phyloP scores from a whole-genome alignment of 2,329 filamentous ascomycete genomes.

The Chalaropsis ovoidea region DNA sequence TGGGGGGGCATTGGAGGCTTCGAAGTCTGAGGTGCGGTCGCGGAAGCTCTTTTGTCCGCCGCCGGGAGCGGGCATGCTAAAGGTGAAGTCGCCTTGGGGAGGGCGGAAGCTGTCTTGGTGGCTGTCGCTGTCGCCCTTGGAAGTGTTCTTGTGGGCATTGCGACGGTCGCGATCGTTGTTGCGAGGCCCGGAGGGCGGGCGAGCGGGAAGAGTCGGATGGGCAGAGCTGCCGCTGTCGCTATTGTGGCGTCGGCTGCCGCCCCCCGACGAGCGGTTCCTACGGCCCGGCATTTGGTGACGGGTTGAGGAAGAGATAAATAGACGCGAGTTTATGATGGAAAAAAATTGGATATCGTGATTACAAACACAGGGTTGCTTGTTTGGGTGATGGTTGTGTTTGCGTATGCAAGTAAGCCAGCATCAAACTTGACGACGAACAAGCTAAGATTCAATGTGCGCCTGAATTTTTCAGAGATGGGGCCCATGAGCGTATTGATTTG shows the following conservation, averaged over 20 bases:
- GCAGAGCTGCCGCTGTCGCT: slow-evolving; percentile 49
- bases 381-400: too few species aligned
- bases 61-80: slow-evolving; percentile 43
- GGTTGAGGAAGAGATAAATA: not conserved
- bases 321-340: not conserved
- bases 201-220: slow-evolving; percentile 5
- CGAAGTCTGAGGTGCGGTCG: slow-evolving; percentile 27
- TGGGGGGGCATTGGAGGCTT: slow-evolving; percentile 23
- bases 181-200: slow-evolving; percentile 17
- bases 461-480: slow-evolving; percentile 2
- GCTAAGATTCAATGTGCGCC: not conserved
- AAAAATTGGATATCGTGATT: not conserved
- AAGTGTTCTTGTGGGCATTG: not conserved
- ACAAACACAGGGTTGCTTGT: not conserved
- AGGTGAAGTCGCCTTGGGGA: slow-evolving; percentile 45
- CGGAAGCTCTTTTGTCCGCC: slow-evolving; percentile 33
- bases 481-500: not conserved
- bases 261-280: slow-evolving; percentile 9
- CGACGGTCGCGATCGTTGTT: slow-evolving; percentile 17
- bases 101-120: slow-evolving; percentile 28
- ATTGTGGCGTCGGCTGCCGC: slow-evolving; percentile 20
- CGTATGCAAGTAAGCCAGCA: too few species aligned
- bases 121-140: slow-evolving; percentile 11
- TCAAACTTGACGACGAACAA: not conserved
- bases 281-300: not conserved